Conservation (phyloP, 352 stramenopile species). For the Phytophthora podocarpi region DNA sequence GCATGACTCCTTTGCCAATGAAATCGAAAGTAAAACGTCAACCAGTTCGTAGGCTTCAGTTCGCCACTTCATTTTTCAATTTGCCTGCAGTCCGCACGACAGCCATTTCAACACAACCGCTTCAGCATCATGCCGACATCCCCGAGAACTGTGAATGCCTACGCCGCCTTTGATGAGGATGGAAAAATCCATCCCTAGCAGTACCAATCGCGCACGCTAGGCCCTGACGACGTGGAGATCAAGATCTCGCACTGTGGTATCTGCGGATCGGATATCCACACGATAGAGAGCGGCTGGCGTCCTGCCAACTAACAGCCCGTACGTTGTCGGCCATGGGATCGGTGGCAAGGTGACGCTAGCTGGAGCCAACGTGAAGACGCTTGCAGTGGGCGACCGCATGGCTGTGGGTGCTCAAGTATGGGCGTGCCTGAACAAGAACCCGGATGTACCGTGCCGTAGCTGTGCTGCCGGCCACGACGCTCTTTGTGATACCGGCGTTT, state of each 20-base stretch:
- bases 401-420: constrained; percentile 36
- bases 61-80: no score
- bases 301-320: no score
- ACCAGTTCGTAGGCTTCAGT: no score
- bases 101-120: no score
- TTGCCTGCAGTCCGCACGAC: no score
- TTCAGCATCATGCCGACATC: no score
- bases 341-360: constrained; percentile 9
- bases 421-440: constrained; percentile 62
- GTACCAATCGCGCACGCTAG: constrained; percentile 11
- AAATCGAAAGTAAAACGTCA: no score
- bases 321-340: constrained; percentile 45
- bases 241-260: constrained; percentile 19
- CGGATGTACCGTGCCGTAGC: constrained; percentile 48
- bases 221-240: no score
- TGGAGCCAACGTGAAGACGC: constrained; percentile 6
- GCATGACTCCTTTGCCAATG: no score
- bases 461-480: constrained; percentile 64
- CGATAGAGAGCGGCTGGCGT: constrained; percentile 43
- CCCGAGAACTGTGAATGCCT: no score
- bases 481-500: constrained; percentile 72
- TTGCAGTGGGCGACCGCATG: constrained; percentile 14
- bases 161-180: no score
- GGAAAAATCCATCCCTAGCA: no score
- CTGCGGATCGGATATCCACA: constrained; percentile 17